Percentiles rank a stretch among this genome's conserved stretches.
These are phyloP conservation scores for Monotropa hypopitys DNA, from an alignment of 179 eudicot species.

Conservation along the genomic window DNA sequence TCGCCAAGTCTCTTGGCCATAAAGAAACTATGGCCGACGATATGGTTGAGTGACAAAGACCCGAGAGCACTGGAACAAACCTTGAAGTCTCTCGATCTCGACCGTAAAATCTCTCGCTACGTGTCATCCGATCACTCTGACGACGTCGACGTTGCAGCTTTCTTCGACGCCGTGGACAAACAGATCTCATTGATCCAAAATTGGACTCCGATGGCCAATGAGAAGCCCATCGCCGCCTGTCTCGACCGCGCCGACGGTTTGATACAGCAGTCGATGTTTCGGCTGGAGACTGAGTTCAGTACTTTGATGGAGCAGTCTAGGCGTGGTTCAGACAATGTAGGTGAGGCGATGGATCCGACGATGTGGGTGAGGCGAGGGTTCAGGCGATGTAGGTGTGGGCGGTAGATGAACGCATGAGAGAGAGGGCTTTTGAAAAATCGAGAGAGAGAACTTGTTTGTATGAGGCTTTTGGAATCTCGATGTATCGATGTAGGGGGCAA, in stretches of 20 bases:
- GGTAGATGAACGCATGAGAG: too few relatives aligned
- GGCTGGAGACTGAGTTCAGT: slow-evolving; percentile 63
- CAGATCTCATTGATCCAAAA: slow-evolving; percentile 34
- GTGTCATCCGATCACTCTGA: slow-evolving; percentile 43
- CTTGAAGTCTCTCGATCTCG: slow-evolving; percentile 36
- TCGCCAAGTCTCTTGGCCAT: slow-evolving; percentile 71
- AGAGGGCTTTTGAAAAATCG: too few relatives aligned
- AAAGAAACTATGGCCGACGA: slow-evolving; percentile 75
- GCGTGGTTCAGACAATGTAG: too few relatives aligned
- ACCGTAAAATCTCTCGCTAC: slow-evolving; percentile 46
- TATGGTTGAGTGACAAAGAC: slow-evolving; percentile 25
- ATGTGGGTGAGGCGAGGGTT: too few relatives aligned
- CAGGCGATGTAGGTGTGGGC: too few relatives aligned
- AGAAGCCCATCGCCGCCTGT: slow-evolving; percentile 17
- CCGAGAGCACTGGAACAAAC: slow-evolving; percentile 25
- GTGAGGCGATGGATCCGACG: slow-evolving; percentile 34
- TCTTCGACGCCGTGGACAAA: slow-evolving; percentile 52
- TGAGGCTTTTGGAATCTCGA: too few relatives aligned
- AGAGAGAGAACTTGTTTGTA: too few relatives aligned
- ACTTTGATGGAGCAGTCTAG: slow-evolving; percentile 38
- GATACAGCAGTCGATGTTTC: slow-evolving; percentile 53
- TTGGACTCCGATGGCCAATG: slow-evolving; percentile 37
- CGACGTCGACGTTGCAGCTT: slow-evolving; percentile 37
- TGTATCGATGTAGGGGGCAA: too few relatives aligned
- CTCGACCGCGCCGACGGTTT: slow-evolving; percentile 68